phyloP scores from a whole-genome alignment of 257 asterid species.

The Penstemon eatonii region DNA sequence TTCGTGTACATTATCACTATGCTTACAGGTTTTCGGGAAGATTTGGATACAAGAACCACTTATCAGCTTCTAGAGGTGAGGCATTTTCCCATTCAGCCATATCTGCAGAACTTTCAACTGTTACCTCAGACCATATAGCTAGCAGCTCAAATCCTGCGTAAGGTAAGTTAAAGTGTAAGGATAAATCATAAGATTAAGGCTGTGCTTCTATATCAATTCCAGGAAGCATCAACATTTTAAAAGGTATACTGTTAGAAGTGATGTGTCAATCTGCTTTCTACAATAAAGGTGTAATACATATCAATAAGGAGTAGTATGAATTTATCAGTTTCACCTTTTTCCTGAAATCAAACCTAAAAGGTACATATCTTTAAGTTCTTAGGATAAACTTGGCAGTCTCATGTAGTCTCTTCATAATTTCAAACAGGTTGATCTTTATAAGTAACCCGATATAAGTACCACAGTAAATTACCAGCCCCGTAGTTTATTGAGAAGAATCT shows the following conservation, averaged over 20 bases:
- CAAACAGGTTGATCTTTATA: not conserved
- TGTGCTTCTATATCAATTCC: not conserved
- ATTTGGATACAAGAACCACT: conserved; percentile 74
- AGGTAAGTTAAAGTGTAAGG: conserved; percentile 22
- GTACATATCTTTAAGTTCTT: not conserved
- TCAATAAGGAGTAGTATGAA: not conserved
- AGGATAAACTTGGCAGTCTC: not conserved
- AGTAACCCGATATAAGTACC: not conserved
- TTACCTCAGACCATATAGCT: conserved; percentile 71
- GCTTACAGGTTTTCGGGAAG: conserved; percentile 74
- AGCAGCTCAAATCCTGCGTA: conserved; percentile 70
- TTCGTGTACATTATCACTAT: conserved; percentile 6
- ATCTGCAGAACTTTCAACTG: conserved; percentile 70
- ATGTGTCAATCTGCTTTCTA: not conserved
- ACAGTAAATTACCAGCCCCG: not conserved
- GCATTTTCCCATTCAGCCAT: conserved; percentile 94
- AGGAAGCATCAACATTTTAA: conserved; percentile 1
- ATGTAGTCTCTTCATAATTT: not conserved
- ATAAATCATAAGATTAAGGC: not conserved
- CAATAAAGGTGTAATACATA: not conserved
- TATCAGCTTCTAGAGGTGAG: conserved; percentile 81
- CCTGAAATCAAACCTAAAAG: not conserved
- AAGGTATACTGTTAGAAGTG: not conserved
- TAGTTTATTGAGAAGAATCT: conserved; percentile 15
- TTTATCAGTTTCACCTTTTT: not conserved